These are phyloP conservation scores for Aspergillus ellipticus DNA, from an alignment of 495 filamentous ascomycete genomes.

Conservation along the genomic window DNA sequence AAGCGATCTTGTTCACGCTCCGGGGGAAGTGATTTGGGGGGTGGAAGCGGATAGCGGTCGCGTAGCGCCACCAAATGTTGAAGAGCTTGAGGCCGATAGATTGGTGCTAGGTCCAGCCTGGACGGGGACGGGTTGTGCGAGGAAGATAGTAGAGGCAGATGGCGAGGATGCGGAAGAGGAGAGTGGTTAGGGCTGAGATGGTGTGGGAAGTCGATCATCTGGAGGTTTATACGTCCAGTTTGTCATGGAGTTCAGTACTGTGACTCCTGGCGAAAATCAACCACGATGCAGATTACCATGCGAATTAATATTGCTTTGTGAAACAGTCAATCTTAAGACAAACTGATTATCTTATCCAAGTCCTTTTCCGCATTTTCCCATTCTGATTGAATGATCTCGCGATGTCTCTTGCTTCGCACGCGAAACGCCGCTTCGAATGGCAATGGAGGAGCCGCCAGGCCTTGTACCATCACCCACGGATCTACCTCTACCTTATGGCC, in stretches of 20 bases:
- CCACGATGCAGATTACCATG: too few species aligned
- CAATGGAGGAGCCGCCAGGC: background rate
- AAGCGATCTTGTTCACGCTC: background rate
- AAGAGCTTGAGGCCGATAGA: background rate
- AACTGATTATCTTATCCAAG: background rate
- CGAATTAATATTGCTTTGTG: too few species aligned
- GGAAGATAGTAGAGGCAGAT: slow-evolving; percentile 21
- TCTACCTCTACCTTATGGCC: background rate
- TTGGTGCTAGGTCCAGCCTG: background rate
- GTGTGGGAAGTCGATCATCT: too few species aligned
- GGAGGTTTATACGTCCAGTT: too few species aligned
- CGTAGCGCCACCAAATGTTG: background rate
- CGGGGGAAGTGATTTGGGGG: background rate
- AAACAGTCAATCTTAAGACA: too few species aligned
- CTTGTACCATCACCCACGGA: background rate
- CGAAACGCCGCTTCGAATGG: background rate
- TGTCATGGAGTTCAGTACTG: too few species aligned
- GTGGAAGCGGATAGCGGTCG: background rate
- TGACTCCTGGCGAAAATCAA: too few species aligned
- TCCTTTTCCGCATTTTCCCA: background rate
- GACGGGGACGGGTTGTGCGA: background rate
- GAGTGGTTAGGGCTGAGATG: background rate
- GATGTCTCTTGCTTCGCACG: background rate
- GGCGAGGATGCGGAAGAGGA: slow-evolving; percentile 2
- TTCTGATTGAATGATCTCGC: slow-evolving; percentile 18